Base-by-base conservation (phyloP, 768 basidiomycete genomes). In the Sarcodon aspratus region DNA sequence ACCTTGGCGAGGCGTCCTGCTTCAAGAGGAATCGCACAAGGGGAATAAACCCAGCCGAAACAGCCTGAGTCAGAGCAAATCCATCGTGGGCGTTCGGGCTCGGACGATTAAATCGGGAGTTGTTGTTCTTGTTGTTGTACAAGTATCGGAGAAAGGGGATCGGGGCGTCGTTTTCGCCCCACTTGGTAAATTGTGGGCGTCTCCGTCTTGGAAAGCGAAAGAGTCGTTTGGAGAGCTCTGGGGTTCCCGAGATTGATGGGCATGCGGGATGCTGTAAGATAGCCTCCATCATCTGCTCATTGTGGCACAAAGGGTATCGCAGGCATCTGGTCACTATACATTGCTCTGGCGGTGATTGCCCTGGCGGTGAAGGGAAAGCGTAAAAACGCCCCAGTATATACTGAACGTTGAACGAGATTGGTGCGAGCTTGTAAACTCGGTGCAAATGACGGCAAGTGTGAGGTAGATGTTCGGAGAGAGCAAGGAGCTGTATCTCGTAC, bases 31-130 rank as follows among this genome's bases (percentile, higher is more conserved):
- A 82, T 18, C 63, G 67, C 1, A 92, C 69, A 7, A 96, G 75
- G 3, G 81, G 79, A 1, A 71, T 48, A 53, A 82, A 82, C 17
- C 69, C 68, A 0, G 75, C 79, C 36, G 81, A 70, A 1, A 91
- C 86, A 1, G 93, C 90, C 54, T 77, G 80, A 12, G 79, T 80
- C 36, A 96, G 77, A 0, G 85, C 82, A 58, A 92, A 96, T 1
- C 93, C 94, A 2, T 76, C 71, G 62, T 87, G 72, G 7, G 85
- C 76, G 61, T 94, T 78, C 10, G 73, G 59, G 32, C 80, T 67
- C 1, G 79, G 74, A 6, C 74, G 66, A 10, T 15, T 5, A n/a
- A 40, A 7, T 15, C 38, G 38, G 7, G n/a, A 15, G n/a, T n/a
- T n/a, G n/a, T n/a, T n/a, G n/a, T n/a, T n/a, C n/a, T n/a, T n/a